Base-by-base conservation (phyloP, 2,329 filamentous ascomycete genomes). In the Colletotrichum neosansevieriae region DNA sequence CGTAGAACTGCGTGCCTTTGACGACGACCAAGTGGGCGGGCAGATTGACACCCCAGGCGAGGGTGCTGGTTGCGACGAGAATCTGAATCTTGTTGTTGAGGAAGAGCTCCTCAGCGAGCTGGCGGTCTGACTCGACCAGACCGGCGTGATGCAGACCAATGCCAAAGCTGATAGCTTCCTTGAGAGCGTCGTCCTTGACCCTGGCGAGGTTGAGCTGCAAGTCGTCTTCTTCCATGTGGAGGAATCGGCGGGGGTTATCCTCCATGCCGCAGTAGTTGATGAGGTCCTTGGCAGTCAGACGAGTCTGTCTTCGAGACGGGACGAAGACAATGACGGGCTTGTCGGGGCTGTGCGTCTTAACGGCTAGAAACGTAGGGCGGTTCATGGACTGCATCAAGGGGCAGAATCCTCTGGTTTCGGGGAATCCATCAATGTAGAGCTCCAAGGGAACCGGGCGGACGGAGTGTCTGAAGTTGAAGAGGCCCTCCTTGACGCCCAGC, bases 311-410 rank as follows among this genome's bases (percentile, higher is more conserved):
- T 75, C 97, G 91, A 17, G 96, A 99, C 3, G 96, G 94, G 6
- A 99, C 96, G 75, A 99, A 99, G 1, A 99, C 96, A 77, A 99
- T 99, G 9, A 98, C 96, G 0, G 96, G 96, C 79, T 99, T 98
- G 60, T 94, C 91, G 0, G 97, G 96, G 47, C 94, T 98, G 79
- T 99, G 97, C 11, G 91, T 94, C 79, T 99, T 98, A 79, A 99
- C 96, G 0, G 96, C 96, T 36, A 98, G 83, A 80, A 98, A 99
- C 0, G 96, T 98, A 2, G 96, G 96, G 6, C 96, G 88, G 76
- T 99, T 99, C 96, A 99, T 99, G 0, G 94, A 97, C 80, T 98
- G 95, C 96, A 99, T 99, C 72, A 99, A 81, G 0, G 96, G 94
- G 74, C 95, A 98, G 82, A 99, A 99, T 0, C 96, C 96, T 68